Base-by-base conservation (phyloP, 257 asterid species). In the Nicotiana benthamiana region DNA sequence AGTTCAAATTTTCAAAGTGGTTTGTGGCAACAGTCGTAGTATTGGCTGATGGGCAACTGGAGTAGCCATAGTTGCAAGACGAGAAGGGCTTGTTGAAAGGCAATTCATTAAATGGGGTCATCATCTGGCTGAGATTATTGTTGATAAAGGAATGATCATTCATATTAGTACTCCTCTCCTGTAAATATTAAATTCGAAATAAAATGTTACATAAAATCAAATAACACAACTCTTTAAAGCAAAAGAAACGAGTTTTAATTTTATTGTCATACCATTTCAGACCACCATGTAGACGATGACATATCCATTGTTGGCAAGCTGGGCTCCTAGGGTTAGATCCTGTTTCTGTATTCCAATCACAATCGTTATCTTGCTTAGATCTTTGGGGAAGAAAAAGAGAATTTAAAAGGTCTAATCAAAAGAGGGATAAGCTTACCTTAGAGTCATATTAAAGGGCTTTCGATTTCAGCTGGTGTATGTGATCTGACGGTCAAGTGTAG, bases 261-360 rank as follows among this genome's bases (percentile, higher is more conserved):
- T 40, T 12, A 16, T 30, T 18, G 60, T 24, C 82, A 27, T 77
- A 82, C 85, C 82, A 66, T 26, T 82, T 82, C 79, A 52, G 64
- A 27, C 62, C 75, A 48, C 85, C 82, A 78, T n/a, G 64, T 62
- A 8, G 30, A 74, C 18, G 20, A 30, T 22, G 59, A 70, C 9
- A 40, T 67, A 67, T 83, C 85, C 85, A 78, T 72, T 46, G 0
- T 67, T 0, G 40, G 64, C 3, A 9, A 54, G 12, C 3, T 9
- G 13, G 16, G 26, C 24, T 30, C 36, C 1, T 11, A 20, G 1
- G 20, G 22, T 70, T 64, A 22, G 22, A 70, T 43, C 77, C 36
- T 70, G 40, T 57, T 0, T 20, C 36, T 20, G 26, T 2, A 15
- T 46, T 46, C 60, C 16, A 72, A 46, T 72, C 24, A 15, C 18